These are phyloP conservation scores for Podospora australis DNA, from an alignment of 495 filamentous ascomycete species.

Conservation along the genomic window DNA sequence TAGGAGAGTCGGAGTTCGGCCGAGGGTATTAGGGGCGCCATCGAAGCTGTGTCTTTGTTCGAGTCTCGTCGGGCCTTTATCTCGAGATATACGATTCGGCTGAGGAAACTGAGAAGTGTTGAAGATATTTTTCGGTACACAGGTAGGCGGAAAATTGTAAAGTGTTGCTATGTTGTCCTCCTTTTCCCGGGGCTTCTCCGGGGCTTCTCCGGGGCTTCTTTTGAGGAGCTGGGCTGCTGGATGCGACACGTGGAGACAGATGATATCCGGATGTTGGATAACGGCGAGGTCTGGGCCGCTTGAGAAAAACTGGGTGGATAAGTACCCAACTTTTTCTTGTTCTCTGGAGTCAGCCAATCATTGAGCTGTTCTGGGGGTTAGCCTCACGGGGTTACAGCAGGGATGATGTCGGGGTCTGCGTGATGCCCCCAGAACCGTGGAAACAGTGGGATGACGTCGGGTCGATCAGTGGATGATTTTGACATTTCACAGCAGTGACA, in stretches of 20 bases:
- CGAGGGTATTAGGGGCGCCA: conserved; percentile 24
- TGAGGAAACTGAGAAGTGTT: neutral
- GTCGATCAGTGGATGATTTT: neutral
- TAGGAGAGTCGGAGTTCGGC: conserved; percentile 52
- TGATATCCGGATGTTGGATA: too few species aligned
- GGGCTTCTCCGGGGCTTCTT: too few species aligned
- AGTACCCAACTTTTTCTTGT: neutral
- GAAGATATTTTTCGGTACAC: too few species aligned
- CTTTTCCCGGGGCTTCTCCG: too few species aligned
- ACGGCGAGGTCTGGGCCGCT: neutral
- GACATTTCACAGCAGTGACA: too few species aligned
- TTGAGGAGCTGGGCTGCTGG: neutral
- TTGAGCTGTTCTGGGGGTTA: neutral
- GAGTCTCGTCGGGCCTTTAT: neutral
- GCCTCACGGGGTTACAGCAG: too few species aligned
- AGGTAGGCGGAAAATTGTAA: too few species aligned
- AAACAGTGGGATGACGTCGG: conserved; percentile 7
- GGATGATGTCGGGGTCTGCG: neutral
- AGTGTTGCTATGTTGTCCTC: too few species aligned
- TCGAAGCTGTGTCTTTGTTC: too few species aligned
- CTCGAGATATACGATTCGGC: neutral
- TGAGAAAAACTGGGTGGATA: neutral
- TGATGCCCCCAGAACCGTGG: neutral
- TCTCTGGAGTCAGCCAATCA: neutral
- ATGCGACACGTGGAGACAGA: conserved; percentile 8